Base-by-base conservation (phyloP, 1,284 basidiomycete species). In the Rhodotorula sp. region DNA sequence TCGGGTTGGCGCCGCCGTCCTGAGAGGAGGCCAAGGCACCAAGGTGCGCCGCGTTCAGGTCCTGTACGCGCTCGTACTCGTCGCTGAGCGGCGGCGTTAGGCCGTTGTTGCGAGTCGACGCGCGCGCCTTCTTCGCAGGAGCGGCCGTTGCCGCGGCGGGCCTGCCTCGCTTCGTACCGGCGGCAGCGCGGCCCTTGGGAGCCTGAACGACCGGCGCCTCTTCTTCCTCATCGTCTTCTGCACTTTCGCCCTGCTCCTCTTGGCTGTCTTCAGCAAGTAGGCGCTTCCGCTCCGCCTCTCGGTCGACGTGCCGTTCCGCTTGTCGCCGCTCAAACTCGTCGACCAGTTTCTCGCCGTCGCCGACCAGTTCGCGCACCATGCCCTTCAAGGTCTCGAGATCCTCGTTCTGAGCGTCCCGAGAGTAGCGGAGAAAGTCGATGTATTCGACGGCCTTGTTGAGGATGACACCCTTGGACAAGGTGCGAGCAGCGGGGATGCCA, bases 401-500 rank as follows among this genome's bases (percentile, higher is more conserved):
- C 57, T 77, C 77, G 31, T 62, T 64, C 49, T 70, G 67, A 18
- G 73, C 74, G 16, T 62, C 54, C 5, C 78, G 70, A 16, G 67
- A 59, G 51, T 65, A 70, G 6, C 72, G 71, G 5, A 78, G 67
- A 62, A 66, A 77, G 26, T 72, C 65, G 62, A 78, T 76, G 71
- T 78, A 78, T 62, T 78, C 58, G 43, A 59, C 23, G 43, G 39
- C 43, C 39, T 59, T 46, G 39, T 43, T 71, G 39, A 78, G 72
- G 56, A 78, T 77, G 10, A 71, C 75, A 31, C 77, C 75, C 54
- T 78, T 78, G 29, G 68, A 71, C 20, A 78, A 68, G 23, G 73
- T 78, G 56, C 76, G 78, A n/a, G 78, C 78, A 0, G 78, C 72
- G 23, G 69, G 60, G 26, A 78, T 71, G 21, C 78, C 78, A 56